Base-by-base conservation (phyloP, 176 grass and related monocot species). In the Typha latifolia region DNA sequence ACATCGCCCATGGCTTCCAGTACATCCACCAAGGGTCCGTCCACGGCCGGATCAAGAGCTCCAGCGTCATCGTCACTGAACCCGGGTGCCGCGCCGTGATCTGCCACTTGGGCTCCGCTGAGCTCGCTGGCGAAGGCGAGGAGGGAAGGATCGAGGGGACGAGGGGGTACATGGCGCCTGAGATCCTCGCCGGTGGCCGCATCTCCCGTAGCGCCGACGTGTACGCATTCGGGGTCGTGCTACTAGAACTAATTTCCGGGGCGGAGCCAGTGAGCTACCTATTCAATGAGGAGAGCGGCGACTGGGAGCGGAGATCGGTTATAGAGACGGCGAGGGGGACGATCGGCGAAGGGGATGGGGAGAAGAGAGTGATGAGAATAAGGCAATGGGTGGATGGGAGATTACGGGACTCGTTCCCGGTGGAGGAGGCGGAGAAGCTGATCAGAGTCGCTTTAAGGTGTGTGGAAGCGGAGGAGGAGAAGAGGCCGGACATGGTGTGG, bases 391-490 rank as follows among this genome's bases (percentile, higher is more conserved):
- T 90, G 43, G 87, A 96, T 63, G 50, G 71, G 66, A 82, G 84
- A 52, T 62, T 96, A 13, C 62, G 78, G 12, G 87, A 96, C 80
- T 96, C 91, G 4, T 96, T 90, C 59, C 91, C 91, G 0, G 76
- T 85, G 26, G 68, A 76, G 4, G 66, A 47, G 3, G 79, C 81
- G 16, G 76, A 82, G 73, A 85, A 63, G 52, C 72, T 90, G 22
- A 55, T 90, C 47, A 75, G 67, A 34, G 78, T 96, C 49, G 87
- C 73, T 12, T 37, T 96, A 37, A 73, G 79, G 24, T 96, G 91
- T 66, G 79, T 77, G 0, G 62, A 72, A 5, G 62, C 29, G 56
- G 52, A 80, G 10, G 10, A 13, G 20, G 72, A 43, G 49, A 62
- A 37, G 32, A 69, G 62, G 32, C 83, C 81, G 31, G 79, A 96